Conservation (phyloP, 2,329 filamentous ascomycete species). For the Madurella fahalii region DNA sequence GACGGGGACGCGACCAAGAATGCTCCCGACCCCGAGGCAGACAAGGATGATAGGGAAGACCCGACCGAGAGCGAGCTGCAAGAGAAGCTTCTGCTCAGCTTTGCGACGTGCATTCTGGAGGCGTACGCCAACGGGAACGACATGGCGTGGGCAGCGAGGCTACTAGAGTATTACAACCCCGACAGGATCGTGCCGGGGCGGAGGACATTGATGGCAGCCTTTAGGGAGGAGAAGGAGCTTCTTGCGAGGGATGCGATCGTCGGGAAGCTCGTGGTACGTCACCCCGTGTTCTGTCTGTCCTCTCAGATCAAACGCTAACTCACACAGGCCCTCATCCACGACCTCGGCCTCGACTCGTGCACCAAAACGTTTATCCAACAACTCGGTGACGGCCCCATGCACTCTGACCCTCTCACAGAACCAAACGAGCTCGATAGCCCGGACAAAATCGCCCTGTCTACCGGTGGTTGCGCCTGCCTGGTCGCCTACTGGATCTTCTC, state of each 20-base stretch:
- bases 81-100: constrained; percentile 64
- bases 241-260: constrained; percentile 61
- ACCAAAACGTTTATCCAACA: constrained; percentile 44
- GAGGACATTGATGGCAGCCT: constrained; percentile 59
- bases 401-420: constrained; percentile 42
- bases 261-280: constrained; percentile 65
- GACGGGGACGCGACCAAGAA: constrained; percentile 51
- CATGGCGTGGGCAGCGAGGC: constrained; percentile 58
- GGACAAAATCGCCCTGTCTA: constrained; percentile 54
- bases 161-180: constrained; percentile 66
- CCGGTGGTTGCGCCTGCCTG: constrained; percentile 55
- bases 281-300: not conserved
- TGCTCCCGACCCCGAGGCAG: constrained; percentile 59
- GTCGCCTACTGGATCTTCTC: constrained; percentile 61
- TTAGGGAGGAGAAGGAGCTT: constrained; percentile 59
- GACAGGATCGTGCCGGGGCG: constrained; percentile 59
- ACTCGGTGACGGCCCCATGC: constrained; percentile 39
- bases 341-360: constrained; percentile 52
- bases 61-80: constrained; percentile 59
- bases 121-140: constrained; percentile 62
- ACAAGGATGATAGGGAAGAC: constrained; percentile 49
- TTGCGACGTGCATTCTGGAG: constrained; percentile 73
- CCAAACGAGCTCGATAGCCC: constrained; percentile 30
- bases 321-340: constrained; percentile 57
- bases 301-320: constrained; percentile 1